Conservation (phyloP, 495 filamentous ascomycete species). For the Aspergillus ellipticus region DNA sequence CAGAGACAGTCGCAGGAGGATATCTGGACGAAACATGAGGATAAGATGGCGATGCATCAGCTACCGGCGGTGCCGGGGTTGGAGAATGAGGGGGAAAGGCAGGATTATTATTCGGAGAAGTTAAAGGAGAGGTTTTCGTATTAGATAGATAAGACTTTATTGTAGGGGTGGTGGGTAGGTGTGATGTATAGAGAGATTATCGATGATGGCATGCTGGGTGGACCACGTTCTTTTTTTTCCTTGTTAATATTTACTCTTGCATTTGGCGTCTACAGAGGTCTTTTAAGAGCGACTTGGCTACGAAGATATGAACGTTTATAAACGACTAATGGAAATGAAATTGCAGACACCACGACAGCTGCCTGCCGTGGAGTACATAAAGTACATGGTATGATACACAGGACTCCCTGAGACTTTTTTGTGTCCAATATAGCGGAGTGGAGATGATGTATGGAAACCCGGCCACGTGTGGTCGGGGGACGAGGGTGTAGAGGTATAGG, state of each 20-base stretch:
- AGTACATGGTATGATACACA: slow-evolving; percentile 30
- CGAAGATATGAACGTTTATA: neutral
- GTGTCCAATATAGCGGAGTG: slow-evolving; percentile 21
- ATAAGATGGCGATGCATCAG: slow-evolving; percentile 9
- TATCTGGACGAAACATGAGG: slow-evolving; percentile 33
- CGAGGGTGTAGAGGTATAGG: slow-evolving; percentile 9
- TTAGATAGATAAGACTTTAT: too few species aligned
- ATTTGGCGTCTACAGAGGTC: too few species aligned
- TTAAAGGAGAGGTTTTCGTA: neutral
- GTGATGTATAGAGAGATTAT: too few species aligned
- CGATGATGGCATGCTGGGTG: too few species aligned
- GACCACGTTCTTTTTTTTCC: too few species aligned
- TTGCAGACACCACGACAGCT: slow-evolving; percentile 3
- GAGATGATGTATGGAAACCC: slow-evolving; percentile 20
- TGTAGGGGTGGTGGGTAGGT: too few species aligned
- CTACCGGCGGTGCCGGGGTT: slow-evolving; percentile 14
- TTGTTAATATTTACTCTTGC: too few species aligned
- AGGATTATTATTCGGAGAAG: neutral
- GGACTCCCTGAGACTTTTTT: slow-evolving; percentile 24
- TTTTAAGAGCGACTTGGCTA: neutral
- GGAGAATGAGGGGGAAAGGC: neutral
- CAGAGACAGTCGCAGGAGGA: slow-evolving; percentile 28
- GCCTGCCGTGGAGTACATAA: slow-evolving; percentile 10
- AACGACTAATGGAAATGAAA: slow-evolving; percentile 17
- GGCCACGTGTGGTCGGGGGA: slow-evolving; percentile 2